Conservation (phyloP, 164 flowering plant species). For the Magnolia changhungtana region DNA sequence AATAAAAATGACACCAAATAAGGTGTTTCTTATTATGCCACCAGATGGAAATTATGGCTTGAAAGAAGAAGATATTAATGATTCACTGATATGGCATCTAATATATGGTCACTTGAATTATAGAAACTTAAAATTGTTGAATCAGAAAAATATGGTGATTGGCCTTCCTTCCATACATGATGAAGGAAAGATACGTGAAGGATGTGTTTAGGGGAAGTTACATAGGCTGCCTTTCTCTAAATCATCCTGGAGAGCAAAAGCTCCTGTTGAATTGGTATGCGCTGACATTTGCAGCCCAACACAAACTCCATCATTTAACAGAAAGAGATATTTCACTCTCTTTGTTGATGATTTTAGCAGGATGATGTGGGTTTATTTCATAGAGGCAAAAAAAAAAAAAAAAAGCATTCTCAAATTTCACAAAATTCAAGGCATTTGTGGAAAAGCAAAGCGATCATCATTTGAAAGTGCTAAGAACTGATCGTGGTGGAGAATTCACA, state of each 20-base stretch:
- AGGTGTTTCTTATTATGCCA: constrained; percentile 12
- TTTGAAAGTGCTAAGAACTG: no score
- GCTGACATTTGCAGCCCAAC: background rate
- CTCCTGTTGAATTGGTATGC: constrained; percentile 12
- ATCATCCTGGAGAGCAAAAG: constrained; percentile 12
- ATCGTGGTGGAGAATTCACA: no score
- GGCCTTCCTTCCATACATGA: background rate
- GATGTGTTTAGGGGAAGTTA: constrained; percentile 9
- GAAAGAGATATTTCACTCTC: no score
- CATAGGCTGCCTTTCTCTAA: constrained; percentile 11
- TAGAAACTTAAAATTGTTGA: background rate
- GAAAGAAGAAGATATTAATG: background rate
- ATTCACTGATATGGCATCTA: constrained; percentile 7
- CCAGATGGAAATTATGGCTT: background rate
- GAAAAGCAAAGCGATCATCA: no score
- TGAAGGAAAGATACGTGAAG: constrained; percentile 7
- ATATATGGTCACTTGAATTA: background rate
- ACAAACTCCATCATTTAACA: no score
- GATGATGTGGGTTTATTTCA: no score
- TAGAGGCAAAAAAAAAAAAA: no score
- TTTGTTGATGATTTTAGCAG: no score
- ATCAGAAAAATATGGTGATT: constrained; percentile 1
- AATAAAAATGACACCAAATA: constrained; percentile 2
- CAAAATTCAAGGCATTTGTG: no score
- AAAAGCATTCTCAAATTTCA: no score